A percentile compares a stretch with the other conserved stretches of the same genome.
Evolutionary conservation across 78 protist species (phyloP).

Genomic region (Dictyostelium firmibasis): DNA sequence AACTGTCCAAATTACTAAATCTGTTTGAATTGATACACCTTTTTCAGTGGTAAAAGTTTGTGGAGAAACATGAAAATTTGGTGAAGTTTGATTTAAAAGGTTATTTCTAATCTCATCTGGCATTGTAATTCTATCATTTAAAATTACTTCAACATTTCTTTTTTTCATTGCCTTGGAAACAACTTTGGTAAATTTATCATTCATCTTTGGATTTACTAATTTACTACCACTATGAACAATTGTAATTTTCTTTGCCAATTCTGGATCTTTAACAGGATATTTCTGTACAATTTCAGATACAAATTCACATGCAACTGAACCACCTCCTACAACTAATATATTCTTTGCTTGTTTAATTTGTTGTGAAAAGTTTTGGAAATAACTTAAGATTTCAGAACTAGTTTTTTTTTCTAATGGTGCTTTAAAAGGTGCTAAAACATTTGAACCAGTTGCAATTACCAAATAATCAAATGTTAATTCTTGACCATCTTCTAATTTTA

Average conservation of each 20-base stretch:
- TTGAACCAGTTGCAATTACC: conserved; percentile 70
- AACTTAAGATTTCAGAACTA: neutral
- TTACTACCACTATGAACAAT: neutral
- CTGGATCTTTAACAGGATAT: neutral
- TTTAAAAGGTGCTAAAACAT: conserved; percentile 33
- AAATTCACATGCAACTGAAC: conserved; percentile 43
- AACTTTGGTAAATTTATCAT: neutral
- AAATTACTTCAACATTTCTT: neutral
- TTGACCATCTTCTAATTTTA: conserved; percentile 13
- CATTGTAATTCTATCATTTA: conserved; percentile 4
- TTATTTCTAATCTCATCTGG: neutral
- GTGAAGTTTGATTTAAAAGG: neutral
- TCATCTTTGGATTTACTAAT: neutral
- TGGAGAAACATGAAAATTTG: neutral
- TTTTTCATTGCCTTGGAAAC: neutral
- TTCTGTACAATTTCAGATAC: conserved; percentile 21
- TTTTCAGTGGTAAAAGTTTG: conserved; percentile 27
- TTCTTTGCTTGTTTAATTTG: neutral
- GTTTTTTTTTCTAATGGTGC: neutral
- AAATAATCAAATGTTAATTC: conserved; percentile 25
- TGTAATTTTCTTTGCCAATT: neutral
- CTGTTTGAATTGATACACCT: conserved; percentile 26
- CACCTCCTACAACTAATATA: conserved; percentile 64
- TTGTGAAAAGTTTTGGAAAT: neutral
- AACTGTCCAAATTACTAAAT: conserved; percentile 52